Evolutionary conservation across 1,139 yeast species (phyloP).

Genomic region (Hansenula sp.): DNA sequence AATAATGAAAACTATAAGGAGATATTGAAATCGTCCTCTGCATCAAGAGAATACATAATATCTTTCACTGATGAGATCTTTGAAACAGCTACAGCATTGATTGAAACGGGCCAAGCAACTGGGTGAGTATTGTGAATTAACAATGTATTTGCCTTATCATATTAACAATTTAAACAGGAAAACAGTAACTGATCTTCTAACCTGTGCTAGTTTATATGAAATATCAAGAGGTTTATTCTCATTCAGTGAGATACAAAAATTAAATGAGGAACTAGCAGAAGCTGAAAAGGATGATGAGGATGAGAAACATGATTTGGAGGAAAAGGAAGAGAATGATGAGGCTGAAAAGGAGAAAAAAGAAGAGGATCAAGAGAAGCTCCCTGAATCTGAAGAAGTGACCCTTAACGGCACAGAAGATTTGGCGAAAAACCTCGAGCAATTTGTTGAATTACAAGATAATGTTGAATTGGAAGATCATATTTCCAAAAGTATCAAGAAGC

Average conservation of each 20-base stretch:
- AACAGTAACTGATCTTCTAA: constrained; percentile 1
- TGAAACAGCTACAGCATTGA: constrained; percentile 2
- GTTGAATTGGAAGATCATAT: constrained; percentile 3
- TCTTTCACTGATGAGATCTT: constrained; percentile 2
- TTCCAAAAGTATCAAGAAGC: neutral
- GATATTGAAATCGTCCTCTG: neutral
- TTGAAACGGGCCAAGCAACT: constrained; percentile 2
- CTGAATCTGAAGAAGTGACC: constrained; percentile 1
- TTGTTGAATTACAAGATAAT: neutral
- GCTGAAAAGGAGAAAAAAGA: constrained; percentile 1
- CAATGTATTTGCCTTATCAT: too few relatives aligned
- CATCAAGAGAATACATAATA: constrained; percentile 9
- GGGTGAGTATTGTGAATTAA: constrained; percentile 4
- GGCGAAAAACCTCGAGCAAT: neutral
- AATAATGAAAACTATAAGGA: neutral
- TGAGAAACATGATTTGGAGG: neutral
- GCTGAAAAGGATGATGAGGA: neutral
- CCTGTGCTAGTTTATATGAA: constrained; percentile 5
- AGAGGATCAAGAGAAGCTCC: neutral
- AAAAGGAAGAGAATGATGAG: neutral
- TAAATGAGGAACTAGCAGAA: neutral
- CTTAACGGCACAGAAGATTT: neutral
- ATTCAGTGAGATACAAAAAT: neutral
- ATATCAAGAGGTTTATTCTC: constrained; percentile 8
- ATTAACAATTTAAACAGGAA: neutral